These are phyloP conservation scores for Trichomonas tenax DNA, from an alignment of 208 protist genomes.

Conservation along the genomic window DNA sequence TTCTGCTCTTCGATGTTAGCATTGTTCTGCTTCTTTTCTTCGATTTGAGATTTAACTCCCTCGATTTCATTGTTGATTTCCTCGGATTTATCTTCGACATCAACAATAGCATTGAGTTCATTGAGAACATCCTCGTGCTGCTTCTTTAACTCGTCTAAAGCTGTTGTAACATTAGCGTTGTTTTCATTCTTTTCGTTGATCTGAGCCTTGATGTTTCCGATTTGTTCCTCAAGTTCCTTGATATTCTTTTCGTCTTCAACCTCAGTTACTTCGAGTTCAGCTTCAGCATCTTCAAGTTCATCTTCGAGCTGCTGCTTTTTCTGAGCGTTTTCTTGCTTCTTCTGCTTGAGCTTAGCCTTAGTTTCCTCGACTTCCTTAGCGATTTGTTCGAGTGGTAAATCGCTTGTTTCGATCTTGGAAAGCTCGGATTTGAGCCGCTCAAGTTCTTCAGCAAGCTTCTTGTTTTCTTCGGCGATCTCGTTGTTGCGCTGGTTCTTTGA, in stretches of 20 bases:
- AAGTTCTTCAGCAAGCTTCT: neutral
- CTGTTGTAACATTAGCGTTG: too few relatives aligned
- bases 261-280: neutral
- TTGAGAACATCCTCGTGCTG: too few relatives aligned
- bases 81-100: too few relatives aligned
- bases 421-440: neutral
- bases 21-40: neutral
- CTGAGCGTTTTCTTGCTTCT: neutral
- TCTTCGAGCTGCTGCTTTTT: neutral
- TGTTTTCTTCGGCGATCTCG: neutral
- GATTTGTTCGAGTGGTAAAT: neutral
- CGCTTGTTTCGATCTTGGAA: neutral
- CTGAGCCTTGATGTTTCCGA: neutral
- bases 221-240: neutral
- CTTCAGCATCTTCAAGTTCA: too few relatives aligned
- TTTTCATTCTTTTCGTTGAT: neutral
- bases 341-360: neutral
- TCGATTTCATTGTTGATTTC: too few relatives aligned
- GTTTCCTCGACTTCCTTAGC: neutral
- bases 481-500: neutral
- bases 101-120: too few relatives aligned
- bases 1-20: neutral
- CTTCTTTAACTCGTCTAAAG: too few relatives aligned
- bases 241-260: neutral
- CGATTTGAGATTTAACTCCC: neutral